A percentile compares a stretch with the other conserved stretches of the same genome.
Evolutionary conservation across 352 stramenopile genomes (phyloP).

Genomic region (Phytophthora meadii): DNA sequence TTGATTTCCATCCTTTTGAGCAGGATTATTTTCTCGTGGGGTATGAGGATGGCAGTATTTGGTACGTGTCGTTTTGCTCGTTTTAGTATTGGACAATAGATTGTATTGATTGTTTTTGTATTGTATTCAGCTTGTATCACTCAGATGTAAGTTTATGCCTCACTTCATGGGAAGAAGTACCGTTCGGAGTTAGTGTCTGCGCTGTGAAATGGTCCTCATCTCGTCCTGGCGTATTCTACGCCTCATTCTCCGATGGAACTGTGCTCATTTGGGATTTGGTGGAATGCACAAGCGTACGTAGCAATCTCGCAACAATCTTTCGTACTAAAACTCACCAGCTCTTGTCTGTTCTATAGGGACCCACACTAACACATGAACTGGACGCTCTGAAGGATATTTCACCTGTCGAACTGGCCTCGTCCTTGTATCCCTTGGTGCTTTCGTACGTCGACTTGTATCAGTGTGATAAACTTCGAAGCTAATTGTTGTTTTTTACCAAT

Average conservation of each 20-base stretch:
- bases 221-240: constrained; percentile 62
- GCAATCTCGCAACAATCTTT: background rate
- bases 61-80: constrained; percentile 20
- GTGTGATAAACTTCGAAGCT: background rate
- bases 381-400: constrained; percentile 18
- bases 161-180: constrained; percentile 62
- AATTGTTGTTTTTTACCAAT: constrained; percentile 8
- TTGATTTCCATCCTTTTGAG: constrained; percentile 63
- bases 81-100: background rate
- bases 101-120: background rate
- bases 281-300: constrained; percentile 47
- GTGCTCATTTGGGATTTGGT: constrained; percentile 66
- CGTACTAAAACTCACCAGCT: background rate
- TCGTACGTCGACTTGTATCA: constrained; percentile 39
- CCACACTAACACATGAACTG: constrained; percentile 46
- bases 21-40: constrained; percentile 67
- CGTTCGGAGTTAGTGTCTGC: constrained; percentile 48
- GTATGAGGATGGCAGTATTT: constrained; percentile 65
- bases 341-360: constrained; percentile 22
- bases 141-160: constrained; percentile 41
- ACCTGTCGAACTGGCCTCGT: constrained; percentile 37
- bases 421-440: constrained; percentile 46
- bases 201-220: constrained; percentile 61
- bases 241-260: constrained; percentile 52
- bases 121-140: constrained; percentile 52